A percentile compares a stretch with the other conserved stretches of the same genome.
Evolutionary conservation across 441 rosid genomes (phyloP).

Genomic region (Melastoma candidum): DNA sequence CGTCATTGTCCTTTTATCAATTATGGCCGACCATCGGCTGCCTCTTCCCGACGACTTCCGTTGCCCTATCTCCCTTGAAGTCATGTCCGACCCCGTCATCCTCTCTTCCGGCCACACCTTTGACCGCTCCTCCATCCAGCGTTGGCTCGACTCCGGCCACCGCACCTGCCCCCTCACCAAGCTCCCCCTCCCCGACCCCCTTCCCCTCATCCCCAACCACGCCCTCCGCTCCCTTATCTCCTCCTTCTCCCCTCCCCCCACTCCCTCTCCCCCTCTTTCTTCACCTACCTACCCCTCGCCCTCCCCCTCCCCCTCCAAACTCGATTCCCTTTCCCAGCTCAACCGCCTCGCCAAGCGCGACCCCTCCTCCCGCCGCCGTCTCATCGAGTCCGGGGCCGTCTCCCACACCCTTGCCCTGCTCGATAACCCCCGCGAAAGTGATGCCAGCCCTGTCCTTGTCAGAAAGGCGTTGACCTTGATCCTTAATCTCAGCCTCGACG

Average conservation of each 20-base stretch:
- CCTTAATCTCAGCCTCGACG: slow-evolving; percentile 81
- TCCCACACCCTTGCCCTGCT: slow-evolving; percentile 35
- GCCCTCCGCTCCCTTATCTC: slow-evolving; percentile 84
- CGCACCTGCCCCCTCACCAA: slow-evolving; percentile 85
- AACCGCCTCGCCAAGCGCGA: slow-evolving; percentile 52
- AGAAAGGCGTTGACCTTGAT: slow-evolving; percentile 68
- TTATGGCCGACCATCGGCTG: slow-evolving; percentile 27
- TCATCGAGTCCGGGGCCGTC: slow-evolving; percentile 71
- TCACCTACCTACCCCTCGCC: slow-evolving; percentile 30
- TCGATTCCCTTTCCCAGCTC: slow-evolving; percentile 50
- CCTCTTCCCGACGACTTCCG: slow-evolving; percentile 82
- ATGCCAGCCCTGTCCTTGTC: slow-evolving; percentile 30
- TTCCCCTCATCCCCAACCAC: slow-evolving; percentile 75
- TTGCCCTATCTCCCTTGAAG: slow-evolving; percentile 87
- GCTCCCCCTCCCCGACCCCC: slow-evolving; percentile 58
- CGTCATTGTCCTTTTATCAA: too few relatives aligned
- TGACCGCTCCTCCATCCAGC: slow-evolving; percentile 83
- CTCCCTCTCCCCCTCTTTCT: slow-evolving; percentile 1
- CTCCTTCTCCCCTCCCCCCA: slow-evolving; percentile 33
- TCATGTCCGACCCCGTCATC: slow-evolving; percentile 98
- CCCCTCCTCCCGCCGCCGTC: slow-evolving; percentile 43
- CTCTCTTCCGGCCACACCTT: slow-evolving; percentile 93
- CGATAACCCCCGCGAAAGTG: background rate
- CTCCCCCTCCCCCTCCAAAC: slow-evolving; percentile 38
- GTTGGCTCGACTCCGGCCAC: slow-evolving; percentile 85